Evolutionary conservation across 805 yeast genomes (phyloP).

Genomic region (Spathaspora girioi): DNA sequence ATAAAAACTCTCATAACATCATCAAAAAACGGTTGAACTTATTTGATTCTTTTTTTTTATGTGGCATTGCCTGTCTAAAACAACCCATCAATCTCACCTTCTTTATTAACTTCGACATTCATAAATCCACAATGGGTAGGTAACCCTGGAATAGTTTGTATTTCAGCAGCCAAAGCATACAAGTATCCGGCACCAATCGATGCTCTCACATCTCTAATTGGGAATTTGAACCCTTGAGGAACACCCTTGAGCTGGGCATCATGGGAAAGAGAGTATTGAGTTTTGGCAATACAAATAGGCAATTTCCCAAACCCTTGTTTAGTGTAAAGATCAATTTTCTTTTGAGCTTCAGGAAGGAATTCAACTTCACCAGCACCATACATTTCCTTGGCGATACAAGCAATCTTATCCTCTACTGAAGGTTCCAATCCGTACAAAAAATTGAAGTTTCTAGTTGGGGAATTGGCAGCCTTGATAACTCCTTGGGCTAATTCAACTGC

Average conservation of each 20-base stretch:
- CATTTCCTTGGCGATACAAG: constrained; percentile 67
- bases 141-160: constrained; percentile 82
- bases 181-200: constrained; percentile 82
- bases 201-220: constrained; percentile 75
- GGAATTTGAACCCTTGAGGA: constrained; percentile 75
- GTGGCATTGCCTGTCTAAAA: constrained; percentile 39
- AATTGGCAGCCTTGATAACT: constrained; percentile 58
- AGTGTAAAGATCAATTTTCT: constrained; percentile 64
- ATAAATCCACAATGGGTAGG: constrained; percentile 84
- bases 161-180: constrained; percentile 82
- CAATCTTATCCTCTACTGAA: constrained; percentile 66
- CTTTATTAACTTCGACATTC: constrained; percentile 78
- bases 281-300: constrained; percentile 83
- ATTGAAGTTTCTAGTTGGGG: constrained; percentile 38
- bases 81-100: constrained; percentile 80
- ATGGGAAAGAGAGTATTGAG: constrained; percentile 80
- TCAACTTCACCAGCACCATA: constrained; percentile 76
- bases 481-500: constrained; percentile 72
- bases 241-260: constrained; percentile 82
- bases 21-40: constrained; percentile 9
- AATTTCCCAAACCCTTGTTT: constrained; percentile 72
- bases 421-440: constrained; percentile 60
- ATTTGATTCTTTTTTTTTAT: not conserved
- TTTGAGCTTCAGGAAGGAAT: constrained; percentile 63
- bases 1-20: constrained; percentile 6